These are phyloP conservation scores for Paspalum vaginatum DNA, from an alignment of 176 grass and related monocot genomes.

Conservation along the genomic window DNA sequence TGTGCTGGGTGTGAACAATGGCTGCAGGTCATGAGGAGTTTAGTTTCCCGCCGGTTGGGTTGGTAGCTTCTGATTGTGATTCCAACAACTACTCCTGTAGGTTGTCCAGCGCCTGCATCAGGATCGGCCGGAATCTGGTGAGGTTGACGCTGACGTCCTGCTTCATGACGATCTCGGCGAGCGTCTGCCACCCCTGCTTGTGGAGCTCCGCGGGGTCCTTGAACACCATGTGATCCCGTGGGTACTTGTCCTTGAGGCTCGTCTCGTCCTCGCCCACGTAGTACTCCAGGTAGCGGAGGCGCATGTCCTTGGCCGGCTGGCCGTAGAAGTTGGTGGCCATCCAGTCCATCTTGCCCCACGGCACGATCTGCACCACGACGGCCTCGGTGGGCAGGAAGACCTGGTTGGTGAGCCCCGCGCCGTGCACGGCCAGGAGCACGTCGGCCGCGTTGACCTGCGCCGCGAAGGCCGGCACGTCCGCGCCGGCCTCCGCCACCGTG, in stretches of 20 bases:
- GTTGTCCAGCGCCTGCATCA: constrained; percentile 63
- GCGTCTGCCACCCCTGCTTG: constrained; percentile 49
- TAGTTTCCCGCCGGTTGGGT: too few relatives aligned
- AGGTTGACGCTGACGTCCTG: constrained; percentile 71
- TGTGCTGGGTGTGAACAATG: not conserved
- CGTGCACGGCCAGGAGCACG: constrained; percentile 66
- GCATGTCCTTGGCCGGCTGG: constrained; percentile 51
- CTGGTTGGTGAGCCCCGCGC: constrained; percentile 64
- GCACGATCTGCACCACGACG: constrained; percentile 70
- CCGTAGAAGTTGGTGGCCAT: constrained; percentile 68
- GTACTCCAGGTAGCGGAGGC: constrained; percentile 75
- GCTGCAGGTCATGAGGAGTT: not conserved
- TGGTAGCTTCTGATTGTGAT: not conserved
- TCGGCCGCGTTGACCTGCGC: constrained; percentile 59
- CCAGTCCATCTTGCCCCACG: constrained; percentile 87
- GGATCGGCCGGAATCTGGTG: constrained; percentile 48
- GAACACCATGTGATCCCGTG: constrained; percentile 63
- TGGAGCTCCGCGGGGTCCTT: constrained; percentile 60
- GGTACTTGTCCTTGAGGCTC: constrained; percentile 62
- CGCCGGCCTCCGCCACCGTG: constrained; percentile 40
- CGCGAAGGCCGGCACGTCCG: constrained; percentile 57
- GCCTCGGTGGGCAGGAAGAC: constrained; percentile 54
- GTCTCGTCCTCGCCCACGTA: constrained; percentile 66
- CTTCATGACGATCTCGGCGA: constrained; percentile 71
- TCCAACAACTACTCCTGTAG: constrained; percentile 44